A percentile compares a stretch with the other conserved stretches of the same genome.
These are phyloP conservation scores for Rhodamnia argentea DNA, from an alignment of 345 rosid species.

Conservation along the genomic window DNA sequence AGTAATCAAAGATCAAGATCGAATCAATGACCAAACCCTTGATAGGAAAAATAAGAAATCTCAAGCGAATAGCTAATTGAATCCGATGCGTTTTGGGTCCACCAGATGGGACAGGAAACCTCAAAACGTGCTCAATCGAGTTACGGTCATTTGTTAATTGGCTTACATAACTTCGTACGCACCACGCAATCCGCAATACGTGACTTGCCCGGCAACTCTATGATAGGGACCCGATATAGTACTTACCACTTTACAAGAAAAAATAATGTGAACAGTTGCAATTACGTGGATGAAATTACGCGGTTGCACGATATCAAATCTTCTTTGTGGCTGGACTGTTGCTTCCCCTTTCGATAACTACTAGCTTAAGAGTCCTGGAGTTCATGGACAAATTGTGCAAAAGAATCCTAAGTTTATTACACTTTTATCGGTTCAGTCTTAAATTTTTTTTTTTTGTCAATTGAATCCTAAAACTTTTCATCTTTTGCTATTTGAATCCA, in stretches of 20 bases:
- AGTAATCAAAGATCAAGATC: neutral
- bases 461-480: no score
- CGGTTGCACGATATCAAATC: neutral
- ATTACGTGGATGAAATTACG: neutral
- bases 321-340: neutral
- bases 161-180: neutral
- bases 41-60: neutral
- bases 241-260: neutral
- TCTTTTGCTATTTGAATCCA: no score
- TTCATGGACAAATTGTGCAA: neutral
- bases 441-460: no score
- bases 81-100: neutral
- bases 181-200: neutral
- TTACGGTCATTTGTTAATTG: neutral
- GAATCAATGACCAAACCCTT: neutral
- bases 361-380: neutral
- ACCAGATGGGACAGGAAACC: neutral
- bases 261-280: neutral
- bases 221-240: neutral
- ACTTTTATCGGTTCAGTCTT: no score
- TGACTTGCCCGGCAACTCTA: neutral
- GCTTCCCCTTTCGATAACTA: neutral
- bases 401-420: no score
- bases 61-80: neutral
- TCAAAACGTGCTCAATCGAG: neutral